Conservation (phyloP, 2,329 filamentous ascomycete genomes). For the Aureobasidium sp. region DNA sequence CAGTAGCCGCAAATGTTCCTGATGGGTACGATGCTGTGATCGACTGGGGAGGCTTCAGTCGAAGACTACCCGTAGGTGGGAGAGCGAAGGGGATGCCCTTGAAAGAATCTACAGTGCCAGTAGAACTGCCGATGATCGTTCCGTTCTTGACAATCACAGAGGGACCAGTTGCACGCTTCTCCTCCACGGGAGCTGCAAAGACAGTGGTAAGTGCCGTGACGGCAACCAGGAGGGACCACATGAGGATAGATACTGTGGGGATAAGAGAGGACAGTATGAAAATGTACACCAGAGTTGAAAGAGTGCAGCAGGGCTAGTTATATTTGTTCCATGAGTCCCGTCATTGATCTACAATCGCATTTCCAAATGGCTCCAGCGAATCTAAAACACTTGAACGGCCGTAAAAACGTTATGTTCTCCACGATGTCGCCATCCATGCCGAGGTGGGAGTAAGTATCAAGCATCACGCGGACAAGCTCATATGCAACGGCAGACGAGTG, state of each 20-base stretch:
- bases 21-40: slow-evolving; percentile 44
- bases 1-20: slow-evolving; percentile 56
- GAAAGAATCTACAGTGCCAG: slow-evolving; percentile 56
- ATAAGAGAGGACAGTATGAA: background rate
- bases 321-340: background rate
- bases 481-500: background rate
- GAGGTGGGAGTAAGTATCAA: background rate
- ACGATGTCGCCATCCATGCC: background rate
- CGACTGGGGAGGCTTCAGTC: slow-evolving; percentile 61
- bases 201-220: slow-evolving; percentile 14
- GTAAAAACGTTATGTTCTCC: background rate
- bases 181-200: slow-evolving; percentile 13
- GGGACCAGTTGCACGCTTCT: slow-evolving; percentile 31
- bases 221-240: slow-evolving; percentile 7
- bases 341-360: background rate
- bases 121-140: slow-evolving; percentile 46
- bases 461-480: slow-evolving; percentile 5
- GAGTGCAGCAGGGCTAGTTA: background rate
- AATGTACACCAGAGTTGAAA: background rate
- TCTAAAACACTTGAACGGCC: background rate
- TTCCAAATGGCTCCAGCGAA: background rate
- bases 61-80: slow-evolving; percentile 57
- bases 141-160: slow-evolving; percentile 51
- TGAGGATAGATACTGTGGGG: background rate
- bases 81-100: slow-evolving; percentile 69